Conservation (phyloP, 225 moss, liverwort and hornwort species). For the Antitrichia curtipendula region DNA sequence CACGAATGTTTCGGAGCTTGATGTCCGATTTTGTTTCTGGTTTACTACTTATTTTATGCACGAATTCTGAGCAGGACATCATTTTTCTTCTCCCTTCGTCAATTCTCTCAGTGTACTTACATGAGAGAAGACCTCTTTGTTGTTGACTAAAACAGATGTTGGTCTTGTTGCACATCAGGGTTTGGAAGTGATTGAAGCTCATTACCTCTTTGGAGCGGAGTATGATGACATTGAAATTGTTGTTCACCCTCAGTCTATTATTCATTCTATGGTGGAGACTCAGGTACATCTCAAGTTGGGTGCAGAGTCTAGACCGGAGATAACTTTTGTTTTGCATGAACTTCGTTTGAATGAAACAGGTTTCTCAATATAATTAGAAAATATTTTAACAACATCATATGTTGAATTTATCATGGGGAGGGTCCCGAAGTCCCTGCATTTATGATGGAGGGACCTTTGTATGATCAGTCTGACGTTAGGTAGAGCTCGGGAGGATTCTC, state of each 20-base stretch:
- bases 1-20: not conserved
- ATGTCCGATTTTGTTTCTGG: not conserved
- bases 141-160: not conserved
- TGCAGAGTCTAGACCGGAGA: not conserved
- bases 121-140: not conserved
- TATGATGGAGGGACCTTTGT: not conserved
- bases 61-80: not conserved
- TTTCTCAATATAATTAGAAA: not conserved
- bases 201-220: conserved; percentile 82
- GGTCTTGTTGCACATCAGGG: conserved; percentile 36
- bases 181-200: conserved; percentile 95
- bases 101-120: not conserved
- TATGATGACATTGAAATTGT: conserved; percentile 94
- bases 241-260: conserved; percentile 93
- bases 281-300: conserved; percentile 45
- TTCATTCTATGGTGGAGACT: conserved; percentile 98
- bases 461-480: not conserved
- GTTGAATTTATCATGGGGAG: not conserved
- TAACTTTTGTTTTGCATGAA: not conserved
- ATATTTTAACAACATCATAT: not conserved
- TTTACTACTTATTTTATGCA: not conserved
- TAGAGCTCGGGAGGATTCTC: not conserved
- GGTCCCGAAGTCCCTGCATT: not conserved
- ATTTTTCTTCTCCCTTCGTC: not conserved
- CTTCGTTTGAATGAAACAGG: not conserved